Evolutionary conservation across 169 alveolate genomes (phyloP), one percentile per base, ranked within the genome.

Genomic region (Babesia caballi): DNA sequence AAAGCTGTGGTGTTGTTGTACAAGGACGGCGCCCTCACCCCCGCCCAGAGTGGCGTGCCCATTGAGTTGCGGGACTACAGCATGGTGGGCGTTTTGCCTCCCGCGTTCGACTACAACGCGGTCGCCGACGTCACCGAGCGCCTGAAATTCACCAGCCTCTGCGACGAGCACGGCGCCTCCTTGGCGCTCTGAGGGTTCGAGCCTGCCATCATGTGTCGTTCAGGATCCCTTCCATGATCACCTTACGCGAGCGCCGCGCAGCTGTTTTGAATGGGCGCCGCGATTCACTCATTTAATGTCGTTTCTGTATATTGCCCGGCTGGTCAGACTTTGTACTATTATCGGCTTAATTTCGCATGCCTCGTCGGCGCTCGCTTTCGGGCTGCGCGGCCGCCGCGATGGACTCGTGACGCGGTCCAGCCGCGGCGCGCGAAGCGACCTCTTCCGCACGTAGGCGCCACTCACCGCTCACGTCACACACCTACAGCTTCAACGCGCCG

Each of bases 1-100:
- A 81, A 53, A 58, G 59, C 71, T 23, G 71, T 44, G 36, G 41
- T 88, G 28, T 46, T 82, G 8, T 63, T 81, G 50, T 75, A 61
- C 50, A 67, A 85, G 53, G 83, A 70, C 53, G 74, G 84, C 30
- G 41, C 42, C 69, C 6, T 65, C 4, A 35, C 4, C 4, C 9
- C 27, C 11, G 78, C 77, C 9, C 53, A 47, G 32, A 36, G 19
- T 11, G 17, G 5, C 32, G 8, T 8, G 3, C 25, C 72, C 25
- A 41, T 70, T n/a, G 72, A 57, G 5, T 25, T 60, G 15, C 14
- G 47, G 4, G 58, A 65, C 12, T 73, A 63, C 35, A 47, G 46
- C 19, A 54, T 5, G 12, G 44, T 67, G 0, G 78, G 68, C 19
- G 56, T 53, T 0, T 27, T 67, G 50, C 78, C 65, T 1, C 67